Conservation (phyloP, 1,139 yeast species). For the Taphrina wiesneri region DNA sequence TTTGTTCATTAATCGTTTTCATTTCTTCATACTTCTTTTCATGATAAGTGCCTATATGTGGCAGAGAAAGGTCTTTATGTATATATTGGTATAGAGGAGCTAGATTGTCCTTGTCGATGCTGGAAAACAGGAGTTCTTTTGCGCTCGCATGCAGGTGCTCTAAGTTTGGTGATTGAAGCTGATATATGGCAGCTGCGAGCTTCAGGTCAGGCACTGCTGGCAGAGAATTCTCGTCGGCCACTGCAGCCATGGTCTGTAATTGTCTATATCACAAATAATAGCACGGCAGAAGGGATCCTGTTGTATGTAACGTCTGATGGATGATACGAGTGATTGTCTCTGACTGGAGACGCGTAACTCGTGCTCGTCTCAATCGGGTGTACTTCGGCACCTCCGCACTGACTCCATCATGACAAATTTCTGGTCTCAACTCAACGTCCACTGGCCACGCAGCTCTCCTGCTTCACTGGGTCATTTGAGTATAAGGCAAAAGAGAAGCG, state of each 20-base stretch:
- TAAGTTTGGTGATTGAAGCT: conserved; percentile 52
- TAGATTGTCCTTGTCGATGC: conserved; percentile 62
- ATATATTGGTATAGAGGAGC: conserved; percentile 84
- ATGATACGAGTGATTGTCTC: too few relatives aligned
- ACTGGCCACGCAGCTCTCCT: too few relatives aligned
- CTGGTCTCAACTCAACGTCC: too few relatives aligned
- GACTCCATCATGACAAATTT: neutral
- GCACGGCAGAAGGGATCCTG: neutral
- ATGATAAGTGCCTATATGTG: conserved; percentile 55
- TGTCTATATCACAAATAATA: neutral
- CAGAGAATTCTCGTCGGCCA: conserved; percentile 27
- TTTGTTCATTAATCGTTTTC: conserved; percentile 56
- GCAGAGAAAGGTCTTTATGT: conserved; percentile 51
- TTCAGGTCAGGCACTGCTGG: conserved; percentile 63
- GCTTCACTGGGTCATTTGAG: too few relatives aligned
- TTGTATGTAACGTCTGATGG: too few relatives aligned
- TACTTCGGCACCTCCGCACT: neutral
- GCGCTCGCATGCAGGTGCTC: conserved; percentile 50
- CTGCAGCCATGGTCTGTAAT: conserved; percentile 1
- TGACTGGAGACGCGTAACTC: neutral
- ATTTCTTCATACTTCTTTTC: conserved; percentile 57
- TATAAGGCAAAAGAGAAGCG: too few relatives aligned
- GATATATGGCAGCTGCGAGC: conserved; percentile 75
- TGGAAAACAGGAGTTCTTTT: conserved; percentile 53
- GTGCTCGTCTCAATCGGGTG: neutral